Evolutionary conservation across 768 basidiomycete genomes (phyloP).

Genomic region (Pisolithus sp.): DNA sequence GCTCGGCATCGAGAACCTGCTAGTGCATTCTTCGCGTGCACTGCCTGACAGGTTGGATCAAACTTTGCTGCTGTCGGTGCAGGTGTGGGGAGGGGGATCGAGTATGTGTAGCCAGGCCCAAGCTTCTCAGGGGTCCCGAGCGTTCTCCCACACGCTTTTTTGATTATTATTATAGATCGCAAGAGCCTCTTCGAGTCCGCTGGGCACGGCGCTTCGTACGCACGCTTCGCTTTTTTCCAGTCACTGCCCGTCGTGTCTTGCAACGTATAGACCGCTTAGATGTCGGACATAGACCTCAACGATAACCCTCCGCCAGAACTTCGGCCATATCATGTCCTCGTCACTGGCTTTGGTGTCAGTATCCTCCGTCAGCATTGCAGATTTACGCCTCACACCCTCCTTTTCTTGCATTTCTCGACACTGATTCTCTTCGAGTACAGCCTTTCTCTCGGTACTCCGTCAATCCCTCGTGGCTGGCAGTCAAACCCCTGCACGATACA

Average conservation of each 20-base stretch:
- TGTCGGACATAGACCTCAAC: slow-evolving; percentile 27
- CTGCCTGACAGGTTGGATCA: no score
- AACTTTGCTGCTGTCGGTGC: no score
- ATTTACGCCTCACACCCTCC: slow-evolving; percentile 16
- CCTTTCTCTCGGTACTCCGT: slow-evolving; percentile 49
- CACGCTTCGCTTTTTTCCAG: neutral
- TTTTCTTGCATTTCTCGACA: slow-evolving; percentile 3
- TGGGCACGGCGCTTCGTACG: no score
- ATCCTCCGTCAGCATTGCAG: slow-evolving; percentile 10
- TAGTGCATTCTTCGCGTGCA: neutral
- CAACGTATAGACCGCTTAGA: slow-evolving; percentile 6
- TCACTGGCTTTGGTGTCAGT: slow-evolving; percentile 53
- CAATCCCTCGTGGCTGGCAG: slow-evolving; percentile 73
- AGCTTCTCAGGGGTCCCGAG: no score
- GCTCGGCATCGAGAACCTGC: neutral
- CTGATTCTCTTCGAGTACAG: slow-evolving; percentile 29
- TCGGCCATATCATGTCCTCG: slow-evolving; percentile 38
- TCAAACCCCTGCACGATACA: slow-evolving; percentile 53
- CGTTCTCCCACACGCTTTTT: no score
- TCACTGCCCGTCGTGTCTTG: neutral
- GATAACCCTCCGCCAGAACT: slow-evolving; percentile 20
- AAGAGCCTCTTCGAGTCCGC: no score
- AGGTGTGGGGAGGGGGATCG: no score
- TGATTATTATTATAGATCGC: no score
- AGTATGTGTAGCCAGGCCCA: no score